Percentiles rank a stretch among this genome's conserved stretches.
phyloP scores from a whole-genome alignment of 2,329 filamentous ascomycete species.

The Microcera coccophila region DNA sequence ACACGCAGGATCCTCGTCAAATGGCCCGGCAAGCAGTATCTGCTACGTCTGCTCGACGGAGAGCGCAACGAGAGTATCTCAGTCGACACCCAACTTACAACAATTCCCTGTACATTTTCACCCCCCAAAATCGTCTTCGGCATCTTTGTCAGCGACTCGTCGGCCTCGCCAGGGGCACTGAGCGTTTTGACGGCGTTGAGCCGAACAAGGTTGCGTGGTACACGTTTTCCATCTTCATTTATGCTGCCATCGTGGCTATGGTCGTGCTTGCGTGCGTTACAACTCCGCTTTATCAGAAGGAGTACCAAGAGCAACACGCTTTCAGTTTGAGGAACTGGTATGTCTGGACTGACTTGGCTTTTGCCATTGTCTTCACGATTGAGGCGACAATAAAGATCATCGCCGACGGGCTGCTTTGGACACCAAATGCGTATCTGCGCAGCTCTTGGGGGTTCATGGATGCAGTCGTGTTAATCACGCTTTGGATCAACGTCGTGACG shows the following conservation, averaged over 20 bases:
- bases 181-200: slow-evolving; percentile 83
- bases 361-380: slow-evolving; percentile 78
- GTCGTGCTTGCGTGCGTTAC: slow-evolving; percentile 93
- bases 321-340: slow-evolving; percentile 80
- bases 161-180: slow-evolving; percentile 80
- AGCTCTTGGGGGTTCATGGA: slow-evolving; percentile 98
- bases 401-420: slow-evolving; percentile 93
- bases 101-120: slow-evolving; percentile 83
- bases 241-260: slow-evolving; percentile 93
- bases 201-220: slow-evolving; percentile 92
- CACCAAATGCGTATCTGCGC: slow-evolving; percentile 93
- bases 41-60: slow-evolving; percentile 76
- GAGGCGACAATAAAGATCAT: slow-evolving; percentile 91
- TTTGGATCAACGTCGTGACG: slow-evolving; percentile 92
- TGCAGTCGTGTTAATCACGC: slow-evolving; percentile 80
- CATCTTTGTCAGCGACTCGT: slow-evolving; percentile 84
- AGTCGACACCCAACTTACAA: slow-evolving; percentile 87
- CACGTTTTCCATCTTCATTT: slow-evolving; percentile 87
- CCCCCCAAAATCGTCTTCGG: slow-evolving; percentile 71
- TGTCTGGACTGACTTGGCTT: slow-evolving; percentile 86
- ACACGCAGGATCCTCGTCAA: slow-evolving; percentile 75
- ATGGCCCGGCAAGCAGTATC: slow-evolving; percentile 90
- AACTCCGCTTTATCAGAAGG: slow-evolving; percentile 87
- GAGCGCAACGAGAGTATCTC: slow-evolving; percentile 87
- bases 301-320: slow-evolving; percentile 65